phyloP scores from a whole-genome alignment of 2,329 filamentous ascomycete genomes.

The Emericellopsis cladophorae region DNA sequence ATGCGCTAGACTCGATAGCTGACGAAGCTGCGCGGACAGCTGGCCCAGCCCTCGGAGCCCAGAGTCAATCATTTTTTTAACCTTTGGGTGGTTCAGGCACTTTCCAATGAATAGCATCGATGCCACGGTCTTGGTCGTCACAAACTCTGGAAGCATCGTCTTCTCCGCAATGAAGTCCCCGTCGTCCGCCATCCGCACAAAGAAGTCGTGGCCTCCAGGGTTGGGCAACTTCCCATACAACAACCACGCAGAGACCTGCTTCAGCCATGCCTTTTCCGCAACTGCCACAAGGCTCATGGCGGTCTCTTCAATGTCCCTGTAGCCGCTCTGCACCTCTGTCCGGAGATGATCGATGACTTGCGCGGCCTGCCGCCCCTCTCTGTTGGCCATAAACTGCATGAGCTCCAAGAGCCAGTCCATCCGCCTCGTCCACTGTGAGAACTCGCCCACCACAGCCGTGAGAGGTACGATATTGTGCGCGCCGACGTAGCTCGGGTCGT shows the following conservation, averaged over 20 bases:
- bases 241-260: conserved; percentile 82
- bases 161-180: conserved; percentile 46
- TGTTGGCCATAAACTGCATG: conserved; percentile 52
- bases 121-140: conserved; percentile 57
- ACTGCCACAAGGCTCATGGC: conserved; percentile 60
- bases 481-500: conserved; percentile 70
- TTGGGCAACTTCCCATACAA: conserved; percentile 74
- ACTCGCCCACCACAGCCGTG: conserved; percentile 71
- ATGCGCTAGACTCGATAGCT: conserved; percentile 55
- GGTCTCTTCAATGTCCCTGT: conserved; percentile 69
- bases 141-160: conserved; percentile 64
- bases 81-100: conserved; percentile 72
- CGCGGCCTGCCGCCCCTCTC: conserved; percentile 34
- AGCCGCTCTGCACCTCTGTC: conserved; percentile 72
- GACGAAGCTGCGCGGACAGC: conserved; percentile 53
- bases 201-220: conserved; percentile 76
- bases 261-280: conserved; percentile 84
- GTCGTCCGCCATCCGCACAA: conserved; percentile 39
- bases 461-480: conserved; percentile 90
- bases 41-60: conserved; percentile 41
- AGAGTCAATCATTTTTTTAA: conserved; percentile 32
- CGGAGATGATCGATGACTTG: conserved; percentile 67
- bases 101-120: conserved; percentile 88
- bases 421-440: conserved; percentile 72
- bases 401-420: conserved; percentile 80